Conservation (phyloP, 768 basidiomycete genomes). For the Cystobasidium ongulense region DNA sequence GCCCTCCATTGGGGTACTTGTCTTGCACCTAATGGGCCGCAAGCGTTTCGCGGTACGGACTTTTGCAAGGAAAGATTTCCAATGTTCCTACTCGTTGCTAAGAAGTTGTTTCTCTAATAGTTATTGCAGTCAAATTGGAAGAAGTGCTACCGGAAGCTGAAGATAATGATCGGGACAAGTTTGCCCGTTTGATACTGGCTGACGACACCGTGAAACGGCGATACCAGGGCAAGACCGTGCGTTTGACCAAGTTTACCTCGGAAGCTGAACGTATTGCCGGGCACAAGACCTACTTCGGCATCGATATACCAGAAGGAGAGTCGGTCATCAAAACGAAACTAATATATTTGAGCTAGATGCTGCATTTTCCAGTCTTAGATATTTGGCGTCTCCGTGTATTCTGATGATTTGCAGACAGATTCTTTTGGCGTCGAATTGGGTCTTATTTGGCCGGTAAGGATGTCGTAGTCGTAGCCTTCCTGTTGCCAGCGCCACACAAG, state of each 20-base stretch:
- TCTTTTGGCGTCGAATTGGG: no score
- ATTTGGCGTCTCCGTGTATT: no score
- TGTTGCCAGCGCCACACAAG: constrained; percentile 1
- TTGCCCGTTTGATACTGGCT: not conserved
- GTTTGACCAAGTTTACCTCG: not conserved
- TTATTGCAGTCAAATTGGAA: not conserved
- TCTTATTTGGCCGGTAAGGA: not conserved
- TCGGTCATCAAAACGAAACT: not conserved
- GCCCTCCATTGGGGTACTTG: not conserved
- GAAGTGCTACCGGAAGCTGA: not conserved
- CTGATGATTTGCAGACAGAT: no score
- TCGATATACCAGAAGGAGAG: not conserved
- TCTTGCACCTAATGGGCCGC: not conserved
- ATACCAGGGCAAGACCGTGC: not conserved
- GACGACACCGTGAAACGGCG: not conserved
- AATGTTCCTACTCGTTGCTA: not conserved
- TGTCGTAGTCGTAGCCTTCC: constrained; percentile 1
- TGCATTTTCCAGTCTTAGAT: no score
- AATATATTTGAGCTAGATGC: not conserved
- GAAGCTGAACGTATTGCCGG: not conserved
- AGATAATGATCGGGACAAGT: not conserved
- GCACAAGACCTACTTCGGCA: not conserved
- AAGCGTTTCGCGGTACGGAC: not conserved
- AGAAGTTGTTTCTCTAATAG: not conserved
- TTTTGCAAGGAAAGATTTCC: no score